Conservation (phyloP, 441 rosid genomes). For the Kokia cookei region DNA sequence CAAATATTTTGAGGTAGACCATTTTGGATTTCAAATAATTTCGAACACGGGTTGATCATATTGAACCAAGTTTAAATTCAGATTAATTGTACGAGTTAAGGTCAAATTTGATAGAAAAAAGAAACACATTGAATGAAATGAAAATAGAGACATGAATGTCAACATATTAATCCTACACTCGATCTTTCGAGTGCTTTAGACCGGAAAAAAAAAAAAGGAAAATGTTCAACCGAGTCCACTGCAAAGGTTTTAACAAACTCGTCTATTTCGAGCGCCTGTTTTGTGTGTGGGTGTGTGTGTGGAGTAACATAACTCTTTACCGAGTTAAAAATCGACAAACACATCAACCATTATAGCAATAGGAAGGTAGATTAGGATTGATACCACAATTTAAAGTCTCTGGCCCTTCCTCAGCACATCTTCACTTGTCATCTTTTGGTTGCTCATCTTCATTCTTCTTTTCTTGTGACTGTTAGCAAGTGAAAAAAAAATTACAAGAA, state of each 20-base stretch:
- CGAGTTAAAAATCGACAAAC: neutral
- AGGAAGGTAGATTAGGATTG: neutral
- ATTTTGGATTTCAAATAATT: no score
- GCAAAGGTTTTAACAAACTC: neutral
- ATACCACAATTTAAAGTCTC: neutral
- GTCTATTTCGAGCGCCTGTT: neutral
- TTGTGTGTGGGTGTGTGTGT: neutral
- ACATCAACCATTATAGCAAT: neutral
- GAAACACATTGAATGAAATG: neutral
- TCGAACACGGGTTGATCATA: no score
- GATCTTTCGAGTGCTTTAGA: neutral
- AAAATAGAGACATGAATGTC: neutral
- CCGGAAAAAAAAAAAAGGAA: neutral
- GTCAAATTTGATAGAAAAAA: no score
- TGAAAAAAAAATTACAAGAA: neutral
- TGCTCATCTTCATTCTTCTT: slow-evolving; percentile 42
- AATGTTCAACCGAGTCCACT: neutral
- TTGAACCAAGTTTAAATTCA: no score
- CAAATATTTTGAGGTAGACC: no score
- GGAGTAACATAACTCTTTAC: neutral
- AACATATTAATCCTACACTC: neutral
- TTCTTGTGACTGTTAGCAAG: slow-evolving; percentile 19
- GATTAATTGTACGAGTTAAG: no score
- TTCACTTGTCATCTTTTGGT: slow-evolving; percentile 37
- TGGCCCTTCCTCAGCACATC: neutral